Percentiles rank a stretch among this genome's conserved stretches.
These are phyloP conservation scores for Phytophthora idaei DNA, from an alignment of 352 stramenopile genomes.

Conservation along the genomic window DNA sequence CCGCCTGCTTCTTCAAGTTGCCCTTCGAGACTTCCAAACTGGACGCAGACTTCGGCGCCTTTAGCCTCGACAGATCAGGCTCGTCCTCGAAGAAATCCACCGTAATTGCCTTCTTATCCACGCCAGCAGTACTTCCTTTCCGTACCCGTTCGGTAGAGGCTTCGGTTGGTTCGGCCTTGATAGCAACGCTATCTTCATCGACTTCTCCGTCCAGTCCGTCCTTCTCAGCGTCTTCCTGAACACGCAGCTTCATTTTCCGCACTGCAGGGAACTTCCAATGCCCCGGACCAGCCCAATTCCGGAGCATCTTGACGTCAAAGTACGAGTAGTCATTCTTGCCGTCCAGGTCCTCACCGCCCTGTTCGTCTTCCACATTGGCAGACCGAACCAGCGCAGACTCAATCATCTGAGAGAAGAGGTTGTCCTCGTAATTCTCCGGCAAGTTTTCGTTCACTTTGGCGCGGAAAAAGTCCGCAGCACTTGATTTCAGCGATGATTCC, in stretches of 20 bases:
- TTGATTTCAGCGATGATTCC: constrained; percentile 38
- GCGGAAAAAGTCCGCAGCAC: constrained; percentile 68
- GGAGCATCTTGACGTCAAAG: constrained; percentile 83
- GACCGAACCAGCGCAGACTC: constrained; percentile 77
- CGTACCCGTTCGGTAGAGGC: constrained; percentile 19
- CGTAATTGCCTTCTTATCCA: constrained; percentile 50
- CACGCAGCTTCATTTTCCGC: constrained; percentile 43
- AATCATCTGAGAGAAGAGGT: constrained; percentile 71
- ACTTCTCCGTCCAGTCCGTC: constrained; percentile 43
- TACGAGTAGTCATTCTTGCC: constrained; percentile 79
- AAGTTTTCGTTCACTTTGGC: constrained; percentile 48
- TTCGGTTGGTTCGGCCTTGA: constrained; percentile 34
- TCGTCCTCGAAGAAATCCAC: constrained; percentile 67
- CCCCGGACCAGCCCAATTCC: constrained; percentile 77
- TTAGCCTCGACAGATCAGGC: constrained; percentile 54
- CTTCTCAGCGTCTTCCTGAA: constrained; percentile 31
- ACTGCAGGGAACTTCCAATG: constrained; percentile 77
- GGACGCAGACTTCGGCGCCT: constrained; percentile 39
- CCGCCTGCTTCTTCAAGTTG: constrained; percentile 49
- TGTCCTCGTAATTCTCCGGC: constrained; percentile 57
- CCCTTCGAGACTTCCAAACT: constrained; percentile 58
- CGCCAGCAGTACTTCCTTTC: constrained; percentile 29
- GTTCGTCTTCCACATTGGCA: constrained; percentile 45
- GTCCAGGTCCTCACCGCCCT: constrained; percentile 44
- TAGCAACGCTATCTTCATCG: constrained; percentile 28